Conservation (phyloP, 192 early-diverging fungal species). For the Podila verticillata region DNA sequence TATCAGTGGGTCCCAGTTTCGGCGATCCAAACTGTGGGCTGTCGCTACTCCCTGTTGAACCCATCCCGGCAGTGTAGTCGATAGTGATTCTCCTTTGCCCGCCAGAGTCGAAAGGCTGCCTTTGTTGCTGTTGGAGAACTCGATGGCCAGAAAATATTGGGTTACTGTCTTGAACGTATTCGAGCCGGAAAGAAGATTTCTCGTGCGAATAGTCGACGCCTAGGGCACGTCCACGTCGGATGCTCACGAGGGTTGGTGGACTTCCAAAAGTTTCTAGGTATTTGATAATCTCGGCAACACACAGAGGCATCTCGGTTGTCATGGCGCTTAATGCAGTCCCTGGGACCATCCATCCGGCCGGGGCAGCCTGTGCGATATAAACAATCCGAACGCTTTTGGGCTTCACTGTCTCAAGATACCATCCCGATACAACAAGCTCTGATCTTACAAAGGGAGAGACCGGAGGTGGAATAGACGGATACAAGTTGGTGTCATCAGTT, state of each 20-base stretch:
- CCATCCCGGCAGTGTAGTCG: slow-evolving; percentile 6
- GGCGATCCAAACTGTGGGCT: slow-evolving; percentile 12
- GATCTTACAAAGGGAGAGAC: slow-evolving; percentile 46
- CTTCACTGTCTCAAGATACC: slow-evolving; percentile 35
- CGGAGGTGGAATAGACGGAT: slow-evolving; percentile 40
- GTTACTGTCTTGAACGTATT: slow-evolving; percentile 48
- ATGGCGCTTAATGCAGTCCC: slow-evolving; percentile 37
- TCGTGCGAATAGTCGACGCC: slow-evolving; percentile 37
- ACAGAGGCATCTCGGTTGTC: slow-evolving; percentile 46
- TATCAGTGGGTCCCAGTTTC: slow-evolving; percentile 31
- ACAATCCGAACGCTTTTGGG: slow-evolving; percentile 46
- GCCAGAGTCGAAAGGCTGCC: not conserved
- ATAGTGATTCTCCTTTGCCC: slow-evolving; percentile 22
- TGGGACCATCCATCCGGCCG: slow-evolving; percentile 55
- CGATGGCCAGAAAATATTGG: slow-evolving; percentile 47
- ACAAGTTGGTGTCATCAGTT: slow-evolving; percentile 33
- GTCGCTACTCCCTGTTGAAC: not conserved
- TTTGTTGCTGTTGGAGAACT: slow-evolving; percentile 28
- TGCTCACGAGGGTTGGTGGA: slow-evolving; percentile 46
- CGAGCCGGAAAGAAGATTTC: slow-evolving; percentile 33
- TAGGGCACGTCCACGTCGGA: slow-evolving; percentile 39
- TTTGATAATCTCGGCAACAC: slow-evolving; percentile 44
- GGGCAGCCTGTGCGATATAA: slow-evolving; percentile 47
- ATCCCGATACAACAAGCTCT: slow-evolving; percentile 39
- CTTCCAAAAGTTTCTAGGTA: slow-evolving; percentile 39